phyloP scores from a whole-genome alignment of 2,329 filamentous ascomycete species.

The Geosmithia putterillii region DNA sequence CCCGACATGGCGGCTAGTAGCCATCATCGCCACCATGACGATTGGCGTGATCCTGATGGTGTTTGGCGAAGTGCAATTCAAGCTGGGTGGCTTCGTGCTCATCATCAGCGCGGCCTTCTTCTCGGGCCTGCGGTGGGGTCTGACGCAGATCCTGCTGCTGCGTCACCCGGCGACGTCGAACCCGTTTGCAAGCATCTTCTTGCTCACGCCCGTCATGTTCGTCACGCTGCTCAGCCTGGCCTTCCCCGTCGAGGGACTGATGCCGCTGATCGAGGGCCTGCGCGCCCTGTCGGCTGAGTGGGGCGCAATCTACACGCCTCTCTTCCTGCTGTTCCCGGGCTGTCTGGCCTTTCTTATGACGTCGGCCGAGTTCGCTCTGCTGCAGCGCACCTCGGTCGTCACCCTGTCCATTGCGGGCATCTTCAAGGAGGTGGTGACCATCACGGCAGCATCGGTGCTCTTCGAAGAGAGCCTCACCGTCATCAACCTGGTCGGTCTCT shows the following conservation, averaged over 20 bases:
- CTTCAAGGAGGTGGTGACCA: constrained; percentile 97
- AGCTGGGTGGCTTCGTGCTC: constrained; percentile 74
- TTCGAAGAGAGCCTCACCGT: constrained; percentile 81
- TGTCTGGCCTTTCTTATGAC: constrained; percentile 94
- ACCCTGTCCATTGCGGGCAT: constrained; percentile 95
- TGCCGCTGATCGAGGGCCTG: constrained; percentile 54
- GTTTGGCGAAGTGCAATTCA: constrained; percentile 84
- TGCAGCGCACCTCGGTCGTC: constrained; percentile 91
- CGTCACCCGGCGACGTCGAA: constrained; percentile 92
- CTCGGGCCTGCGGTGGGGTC: constrained; percentile 92
- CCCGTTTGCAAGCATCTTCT: constrained; percentile 94
- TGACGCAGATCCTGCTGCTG: constrained; percentile 93
- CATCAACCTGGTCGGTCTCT: constrained; percentile 74
- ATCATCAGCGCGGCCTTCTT: constrained; percentile 92
- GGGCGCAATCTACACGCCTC: constrained; percentile 52
- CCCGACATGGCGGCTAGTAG: constrained; percentile 73
- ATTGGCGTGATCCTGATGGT: constrained; percentile 96
- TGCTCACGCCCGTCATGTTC: constrained; percentile 97
- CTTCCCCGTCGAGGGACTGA: constrained; percentile 72
- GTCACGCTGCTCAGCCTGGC: constrained; percentile 67
- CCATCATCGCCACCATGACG: constrained; percentile 87
- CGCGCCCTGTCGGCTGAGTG: constrained; percentile 50
- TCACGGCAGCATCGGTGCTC: constrained; percentile 73
- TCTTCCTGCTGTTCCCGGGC: constrained; percentile 80
- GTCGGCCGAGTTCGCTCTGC: constrained; percentile 83